Evolutionary conservation across 2,329 filamentous ascomycete genomes (phyloP), one percentile per base, ranked within the genome.

Genomic region (Leptographium flavum): DNA sequence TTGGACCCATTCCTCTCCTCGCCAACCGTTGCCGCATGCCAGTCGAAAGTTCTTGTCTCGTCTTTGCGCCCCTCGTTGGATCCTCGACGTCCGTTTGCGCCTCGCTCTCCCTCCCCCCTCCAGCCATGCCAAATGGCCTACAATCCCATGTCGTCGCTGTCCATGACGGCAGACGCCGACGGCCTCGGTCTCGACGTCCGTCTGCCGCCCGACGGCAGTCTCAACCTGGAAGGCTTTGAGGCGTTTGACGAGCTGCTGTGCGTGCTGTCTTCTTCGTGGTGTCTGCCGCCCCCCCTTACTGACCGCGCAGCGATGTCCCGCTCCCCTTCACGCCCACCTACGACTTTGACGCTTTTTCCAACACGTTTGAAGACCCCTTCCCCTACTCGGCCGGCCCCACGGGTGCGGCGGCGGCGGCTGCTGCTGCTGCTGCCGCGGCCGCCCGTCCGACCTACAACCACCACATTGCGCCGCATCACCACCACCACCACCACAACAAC

Each of bases 321-420:
- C 55, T 73, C 33, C 69, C 74, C 4, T 80, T 79, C 48, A 73
- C 72, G 3, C 70, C 73, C 3, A 64, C 68, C 5, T 80, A 79
- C 62, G 76, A 80, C 51, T 71, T 80, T 53, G 73, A 78, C 43
- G 63, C 67, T 51, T 74, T 76, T 53, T 70, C 74, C 42, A 70
- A 69, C 33, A 79, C 75, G 7, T 81, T 80, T 55, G 77, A 81
- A 57, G 77, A 81, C 54, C 76, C 77, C 32, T 80, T 81, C 55
- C 71, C 73, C 50, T 76, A 77, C 57, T 69, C 73, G 2, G 30
- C 40, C 23, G 47, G 43, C 15, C 28, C 46, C 1, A 42, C 44
- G 8, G 5, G 27, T 7, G 27, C 25, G 25, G 25, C 27, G 27
- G n/a, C n/a, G n/a, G n/a, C n/a, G n/a, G n/a, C n/a, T n/a, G n/a